Evolutionary conservation across 257 asterid genomes (phyloP).

Genomic region (Misopates orontium): DNA sequence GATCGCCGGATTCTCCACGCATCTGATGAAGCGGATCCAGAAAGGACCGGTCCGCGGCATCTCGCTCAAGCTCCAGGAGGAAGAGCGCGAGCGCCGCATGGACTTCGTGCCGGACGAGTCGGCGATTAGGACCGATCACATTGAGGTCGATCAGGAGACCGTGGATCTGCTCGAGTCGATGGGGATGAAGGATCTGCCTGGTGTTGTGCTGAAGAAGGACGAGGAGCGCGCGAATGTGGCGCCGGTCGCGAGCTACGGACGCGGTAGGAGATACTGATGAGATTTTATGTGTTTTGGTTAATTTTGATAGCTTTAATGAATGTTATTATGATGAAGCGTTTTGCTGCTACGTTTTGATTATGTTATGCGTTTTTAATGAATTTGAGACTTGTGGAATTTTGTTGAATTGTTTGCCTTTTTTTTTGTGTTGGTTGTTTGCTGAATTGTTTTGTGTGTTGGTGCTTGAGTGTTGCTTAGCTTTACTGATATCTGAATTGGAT

Average conservation of each 20-base stretch:
- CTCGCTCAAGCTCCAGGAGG: slow-evolving; percentile 55
- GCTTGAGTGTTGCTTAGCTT: too few species aligned
- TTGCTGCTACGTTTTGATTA: too few species aligned
- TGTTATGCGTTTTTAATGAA: too few species aligned
- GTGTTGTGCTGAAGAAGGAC: slow-evolving; percentile 34
- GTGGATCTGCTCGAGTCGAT: slow-evolving; percentile 41
- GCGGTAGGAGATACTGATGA: slow-evolving; percentile 12
- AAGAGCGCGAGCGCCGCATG: slow-evolving; percentile 60
- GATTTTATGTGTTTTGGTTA: too few species aligned
- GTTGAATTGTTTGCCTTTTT: too few species aligned
- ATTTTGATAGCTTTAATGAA: too few species aligned
- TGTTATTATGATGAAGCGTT: too few species aligned
- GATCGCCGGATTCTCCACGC: slow-evolving; percentile 20
- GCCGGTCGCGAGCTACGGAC: slow-evolving; percentile 26
- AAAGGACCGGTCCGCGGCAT: slow-evolving; percentile 22
- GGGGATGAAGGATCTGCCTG: slow-evolving; percentile 53
- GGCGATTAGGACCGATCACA: slow-evolving; percentile 41
- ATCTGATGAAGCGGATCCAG: slow-evolving; percentile 19
- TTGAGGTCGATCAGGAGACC: slow-evolving; percentile 60
- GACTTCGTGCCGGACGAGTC: slow-evolving; percentile 53
- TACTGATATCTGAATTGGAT: too few species aligned
- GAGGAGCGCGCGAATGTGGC: slow-evolving; percentile 4
- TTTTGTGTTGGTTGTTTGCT: too few species aligned
- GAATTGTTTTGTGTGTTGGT: too few species aligned
- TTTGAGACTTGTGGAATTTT: too few species aligned